Base-by-base conservation (phyloP, 1,139 yeast genomes). In the Nakaseomyces sp. region DNA sequence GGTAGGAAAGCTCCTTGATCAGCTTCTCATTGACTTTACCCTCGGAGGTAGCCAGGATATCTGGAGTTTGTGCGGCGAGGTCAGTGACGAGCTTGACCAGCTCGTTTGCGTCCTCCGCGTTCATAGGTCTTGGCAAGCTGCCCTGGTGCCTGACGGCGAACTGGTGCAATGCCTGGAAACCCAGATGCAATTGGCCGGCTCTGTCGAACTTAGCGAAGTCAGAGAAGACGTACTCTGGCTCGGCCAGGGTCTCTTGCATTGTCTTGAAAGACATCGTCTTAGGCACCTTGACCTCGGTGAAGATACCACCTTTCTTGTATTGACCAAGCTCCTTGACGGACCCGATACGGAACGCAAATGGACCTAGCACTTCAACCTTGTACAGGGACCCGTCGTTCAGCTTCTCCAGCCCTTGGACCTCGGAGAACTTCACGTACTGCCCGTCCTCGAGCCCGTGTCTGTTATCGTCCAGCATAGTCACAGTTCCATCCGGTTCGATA, bases 381-480 rank as follows among this genome's bases (percentile, higher is more conserved):
- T 74, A 78, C 2, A 91, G 77, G 43, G 73, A 67, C 6, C 87
- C 94, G 47, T 79, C 81, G 60, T 84, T 86, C 50, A 91, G 70
- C 43, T 58, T 60, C 32, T 69, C 72, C 20, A 74, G 54, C 19
- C 96, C 96, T 55, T 81, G 77, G 29, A 89, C 80, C 65, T 89
- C 97, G n/a, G 85, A 63, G 58, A 89, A 89, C 61, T 81, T 84
- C 44, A 91, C 96, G 60, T 69, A 85, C 57, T 85, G 85, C 16
- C 96, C 97, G 63, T 87, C 96, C 68, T 88, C 87, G 46, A 91
- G 71, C 10, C 96, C 95, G 61, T 91, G 99, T 64, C 97, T 80
- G 50, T 77, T 80, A 54, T 88, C 97, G 60, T 85, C 96, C 56
- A 89, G 74, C 73, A 86, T 86, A 20, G 96, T 84, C 28, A 91